A percentile compares a stretch with the other conserved stretches of the same genome.
These are phyloP conservation scores for Styphnolobium japonicum DNA, from an alignment of 306 rosid genomes.

Conservation along the genomic window DNA sequence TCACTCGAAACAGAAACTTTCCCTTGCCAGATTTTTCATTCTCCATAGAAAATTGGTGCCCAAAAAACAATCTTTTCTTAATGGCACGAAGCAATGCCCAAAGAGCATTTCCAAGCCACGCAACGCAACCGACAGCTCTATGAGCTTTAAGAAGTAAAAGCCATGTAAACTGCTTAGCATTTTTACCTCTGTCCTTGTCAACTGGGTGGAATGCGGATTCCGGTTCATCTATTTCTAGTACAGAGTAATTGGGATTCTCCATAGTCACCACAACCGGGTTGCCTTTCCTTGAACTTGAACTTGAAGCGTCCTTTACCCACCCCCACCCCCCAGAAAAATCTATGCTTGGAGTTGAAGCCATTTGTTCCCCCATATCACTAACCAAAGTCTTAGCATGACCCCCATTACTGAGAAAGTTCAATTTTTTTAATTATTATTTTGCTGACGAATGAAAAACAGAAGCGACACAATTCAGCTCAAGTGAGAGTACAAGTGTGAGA, in stretches of 20 bases:
- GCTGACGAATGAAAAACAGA: background rate
- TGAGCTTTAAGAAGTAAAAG: conserved; percentile 53
- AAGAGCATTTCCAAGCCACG: conserved; percentile 42
- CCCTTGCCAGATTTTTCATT: conserved; percentile 47
- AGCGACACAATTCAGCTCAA: background rate
- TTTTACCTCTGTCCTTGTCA: conserved; percentile 49
- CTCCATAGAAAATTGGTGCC: conserved; percentile 37
- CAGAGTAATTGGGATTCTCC: conserved; percentile 59
- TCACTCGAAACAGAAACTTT: conserved; percentile 29
- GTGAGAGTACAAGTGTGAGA: background rate
- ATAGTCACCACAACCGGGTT: conserved; percentile 61
- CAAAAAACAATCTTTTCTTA: conserved; percentile 35
- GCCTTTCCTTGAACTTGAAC: conserved; percentile 38
- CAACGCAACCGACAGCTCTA: conserved; percentile 36
- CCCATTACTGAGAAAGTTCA: background rate
- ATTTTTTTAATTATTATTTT: conserved; percentile 7
- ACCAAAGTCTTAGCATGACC: background rate
- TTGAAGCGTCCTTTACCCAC: conserved; percentile 45
- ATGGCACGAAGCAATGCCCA: conserved; percentile 41
- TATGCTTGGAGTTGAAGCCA: conserved; percentile 45
- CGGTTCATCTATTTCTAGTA: conserved; percentile 46
- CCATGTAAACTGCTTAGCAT: conserved; percentile 61
- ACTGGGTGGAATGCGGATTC: conserved; percentile 52
- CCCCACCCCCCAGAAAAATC: conserved; percentile 43
- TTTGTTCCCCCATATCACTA: conserved; percentile 8